phyloP scores from a whole-genome alignment of 192 early-diverging fungal genomes.

The Entrophospora sp. region DNA sequence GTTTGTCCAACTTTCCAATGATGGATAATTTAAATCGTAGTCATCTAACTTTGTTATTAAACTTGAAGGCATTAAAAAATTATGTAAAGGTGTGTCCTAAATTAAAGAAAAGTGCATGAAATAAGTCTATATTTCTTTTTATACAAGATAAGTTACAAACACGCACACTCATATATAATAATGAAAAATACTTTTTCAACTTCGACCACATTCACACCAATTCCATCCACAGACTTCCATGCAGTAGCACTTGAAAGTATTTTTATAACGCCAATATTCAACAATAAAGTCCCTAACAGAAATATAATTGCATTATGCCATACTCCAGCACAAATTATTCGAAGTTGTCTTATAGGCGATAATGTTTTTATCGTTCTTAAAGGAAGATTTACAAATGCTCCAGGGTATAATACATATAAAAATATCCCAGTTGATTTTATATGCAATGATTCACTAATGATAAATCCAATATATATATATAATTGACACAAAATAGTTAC shows the following conservation, averaged over 20 bases:
- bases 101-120: neutral
- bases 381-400: slow-evolving; percentile 66
- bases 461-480: too few species aligned
- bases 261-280: slow-evolving; percentile 38
- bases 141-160: too few species aligned
- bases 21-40: slow-evolving; percentile 24
- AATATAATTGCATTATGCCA: slow-evolving; percentile 63
- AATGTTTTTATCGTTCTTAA: slow-evolving; percentile 32
- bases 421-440: slow-evolving; percentile 59
- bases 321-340: slow-evolving; percentile 66
- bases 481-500: too few species aligned
- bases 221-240: slow-evolving; percentile 41
- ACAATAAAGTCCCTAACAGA: slow-evolving; percentile 25
- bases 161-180: too few species aligned
- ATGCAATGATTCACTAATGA: slow-evolving; percentile 53
- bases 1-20: slow-evolving; percentile 25
- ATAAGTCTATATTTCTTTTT: neutral
- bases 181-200: slow-evolving; percentile 41
- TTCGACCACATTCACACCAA: slow-evolving; percentile 50
- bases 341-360: slow-evolving; percentile 38
- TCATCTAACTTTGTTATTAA: slow-evolving; percentile 40
- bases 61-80: slow-evolving; percentile 33
- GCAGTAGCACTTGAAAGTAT: slow-evolving; percentile 31
- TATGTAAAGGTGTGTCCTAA: slow-evolving; percentile 39
- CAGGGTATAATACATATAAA: slow-evolving; percentile 60